Evolutionary conservation across 257 asterid genomes (phyloP).

Genomic region (Solanum chilense): DNA sequence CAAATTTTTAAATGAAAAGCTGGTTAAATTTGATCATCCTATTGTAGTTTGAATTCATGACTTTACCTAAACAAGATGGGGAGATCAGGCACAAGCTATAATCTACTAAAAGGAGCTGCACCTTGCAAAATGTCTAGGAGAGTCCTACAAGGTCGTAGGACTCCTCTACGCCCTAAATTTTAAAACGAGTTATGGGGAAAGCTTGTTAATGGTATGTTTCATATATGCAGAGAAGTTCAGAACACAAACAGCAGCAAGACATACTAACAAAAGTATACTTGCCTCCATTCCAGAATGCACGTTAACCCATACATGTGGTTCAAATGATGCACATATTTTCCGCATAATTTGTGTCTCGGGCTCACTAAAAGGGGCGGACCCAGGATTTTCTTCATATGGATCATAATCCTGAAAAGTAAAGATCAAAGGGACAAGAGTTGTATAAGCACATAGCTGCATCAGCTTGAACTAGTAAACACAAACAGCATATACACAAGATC

Average conservation of each 20-base stretch:
- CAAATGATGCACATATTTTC: slow-evolving; percentile 66
- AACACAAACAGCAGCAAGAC: slow-evolving; percentile 1
- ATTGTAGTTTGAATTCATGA: not conserved
- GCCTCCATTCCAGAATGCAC: slow-evolving; percentile 99
- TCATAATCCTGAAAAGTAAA: slow-evolving; percentile 66
- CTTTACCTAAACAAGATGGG: not conserved
- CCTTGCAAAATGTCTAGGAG: not conserved
- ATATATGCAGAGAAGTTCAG: not conserved
- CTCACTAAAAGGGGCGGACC: slow-evolving; percentile 86
- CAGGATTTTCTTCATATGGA: slow-evolving; percentile 95
- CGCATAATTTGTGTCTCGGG: slow-evolving; percentile 93
- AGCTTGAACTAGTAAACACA: not conserved
- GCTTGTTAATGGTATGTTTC: not conserved
- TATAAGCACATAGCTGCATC: slow-evolving; percentile 3
- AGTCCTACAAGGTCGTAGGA: not conserved
- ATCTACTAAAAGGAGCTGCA: not conserved
- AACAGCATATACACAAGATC: not conserved
- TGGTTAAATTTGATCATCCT: not conserved
- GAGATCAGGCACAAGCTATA: not conserved
- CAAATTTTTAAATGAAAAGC: not conserved
- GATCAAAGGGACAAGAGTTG: slow-evolving; percentile 1
- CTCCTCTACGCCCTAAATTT: not conserved
- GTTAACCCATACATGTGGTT: slow-evolving; percentile 96
- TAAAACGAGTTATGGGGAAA: not conserved
- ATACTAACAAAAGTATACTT: slow-evolving; percentile 9